Evolutionary conservation across 2,329 filamentous ascomycete species (phyloP), one percentile per base, ranked within the genome.

Genomic region (Nemania bipapillata): DNA sequence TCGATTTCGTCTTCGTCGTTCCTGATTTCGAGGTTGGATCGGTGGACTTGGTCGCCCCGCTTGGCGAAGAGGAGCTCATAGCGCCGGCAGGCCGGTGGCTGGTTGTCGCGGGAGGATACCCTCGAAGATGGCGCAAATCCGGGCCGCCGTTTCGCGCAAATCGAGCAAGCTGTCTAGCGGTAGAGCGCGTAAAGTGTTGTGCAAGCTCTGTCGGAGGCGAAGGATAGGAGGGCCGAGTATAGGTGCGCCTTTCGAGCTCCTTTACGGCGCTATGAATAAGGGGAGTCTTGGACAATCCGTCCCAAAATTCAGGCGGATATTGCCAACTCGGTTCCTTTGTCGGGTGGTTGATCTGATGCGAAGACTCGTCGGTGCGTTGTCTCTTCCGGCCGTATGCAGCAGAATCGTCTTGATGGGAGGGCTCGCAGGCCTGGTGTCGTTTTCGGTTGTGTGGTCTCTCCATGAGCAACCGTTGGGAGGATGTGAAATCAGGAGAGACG

Each of bases 71-170:
- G n/a, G n/a, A n/a, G n/a, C n/a, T n/a, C n/a, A n/a, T n/a, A n/a
- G n/a, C n/a, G n/a, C n/a, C n/a, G n/a, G n/a, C n/a, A n/a, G n/a
- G n/a, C n/a, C n/a, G n/a, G n/a, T n/a, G n/a, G n/a, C n/a, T n/a
- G n/a, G n/a, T n/a, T n/a, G n/a, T n/a, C n/a, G n/a, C n/a, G 11
- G 40, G 11, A 50, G 4, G 40, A 42, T 12, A 42, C 45, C 35
- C 59, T 54, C 59, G 30, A 52, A 63, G 20, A 20, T 55, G 17
- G 2, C 49, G 45, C 37, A 63, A 49, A 26, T 60, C 54, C 1
- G 65, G 54, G 35, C 58, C 59, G 37, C 65, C 59, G 7, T 42
- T n/a, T 58, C 59, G 57, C 15, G 58, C 52, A 54, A 58, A 63
- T 7, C 12, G 30, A 28, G 1, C 40, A 4, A 59, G 17, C 40